These are phyloP conservation scores for Euphorbia schlechtendalii DNA, from an alignment of 441 rosid genomes.

Conservation along the genomic window DNA sequence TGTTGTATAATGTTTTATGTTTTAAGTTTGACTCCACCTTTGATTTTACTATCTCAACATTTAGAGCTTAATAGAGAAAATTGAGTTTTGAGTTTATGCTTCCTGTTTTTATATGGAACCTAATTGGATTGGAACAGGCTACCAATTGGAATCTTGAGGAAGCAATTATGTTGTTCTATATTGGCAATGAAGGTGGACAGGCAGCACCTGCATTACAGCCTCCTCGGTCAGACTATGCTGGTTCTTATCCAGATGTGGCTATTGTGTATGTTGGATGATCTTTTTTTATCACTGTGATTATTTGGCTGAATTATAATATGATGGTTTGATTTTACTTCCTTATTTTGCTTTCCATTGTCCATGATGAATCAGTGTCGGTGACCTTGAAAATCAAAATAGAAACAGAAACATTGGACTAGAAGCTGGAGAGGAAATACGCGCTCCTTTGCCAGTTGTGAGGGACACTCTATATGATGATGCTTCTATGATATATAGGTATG, in stretches of 20 bases:
- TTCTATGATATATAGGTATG: slow-evolving; percentile 46
- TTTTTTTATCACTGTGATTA: slow-evolving; percentile 2
- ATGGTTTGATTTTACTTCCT: slow-evolving; percentile 1
- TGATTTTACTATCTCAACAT: too few species aligned
- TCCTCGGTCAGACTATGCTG: slow-evolving; percentile 27
- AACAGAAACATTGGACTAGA: slow-evolving; percentile 30
- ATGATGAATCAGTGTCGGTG: slow-evolving; percentile 33
- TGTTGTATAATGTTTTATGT: neutral
- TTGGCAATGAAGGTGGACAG: slow-evolving; percentile 61
- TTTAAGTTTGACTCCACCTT: too few species aligned
- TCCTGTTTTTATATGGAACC: slow-evolving; percentile 5
- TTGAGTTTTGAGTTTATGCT: neutral
- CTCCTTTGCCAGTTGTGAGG: slow-evolving; percentile 91
- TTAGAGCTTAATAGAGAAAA: neutral
- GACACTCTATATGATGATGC: slow-evolving; percentile 88
- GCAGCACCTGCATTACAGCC: slow-evolving; percentile 38
- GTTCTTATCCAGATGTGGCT: slow-evolving; percentile 29
- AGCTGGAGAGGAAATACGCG: slow-evolving; percentile 67
- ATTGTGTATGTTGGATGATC: slow-evolving; percentile 33
- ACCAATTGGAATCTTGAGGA: slow-evolving; percentile 97
- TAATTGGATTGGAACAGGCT: slow-evolving; percentile 43
- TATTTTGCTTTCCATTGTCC: slow-evolving; percentile 14
- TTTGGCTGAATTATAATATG: neutral
- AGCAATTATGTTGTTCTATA: slow-evolving; percentile 86
- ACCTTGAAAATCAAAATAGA: slow-evolving; percentile 22